Percentiles rank a stretch among this genome's conserved stretches.
Evolutionary conservation across 495 filamentous ascomycete species (phyloP).

Genomic region (Schizothecium vesticola): DNA sequence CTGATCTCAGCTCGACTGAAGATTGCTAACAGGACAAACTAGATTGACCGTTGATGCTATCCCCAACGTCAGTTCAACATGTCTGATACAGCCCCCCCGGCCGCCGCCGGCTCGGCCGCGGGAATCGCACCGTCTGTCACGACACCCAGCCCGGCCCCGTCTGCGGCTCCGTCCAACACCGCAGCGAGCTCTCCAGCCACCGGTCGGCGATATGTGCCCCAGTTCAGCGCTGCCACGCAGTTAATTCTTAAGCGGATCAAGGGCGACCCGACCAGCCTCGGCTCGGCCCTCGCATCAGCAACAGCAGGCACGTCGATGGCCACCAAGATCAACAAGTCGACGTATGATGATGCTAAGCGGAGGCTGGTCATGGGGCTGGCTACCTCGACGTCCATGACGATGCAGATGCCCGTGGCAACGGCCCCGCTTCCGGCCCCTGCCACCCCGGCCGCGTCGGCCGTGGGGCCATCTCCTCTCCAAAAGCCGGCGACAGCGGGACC

Average conservation of each 20-base stretch:
- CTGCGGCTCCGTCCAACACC: not conserved
- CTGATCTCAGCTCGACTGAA: not conserved
- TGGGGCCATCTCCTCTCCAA: not conserved
- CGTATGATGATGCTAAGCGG: conserved; percentile 45
- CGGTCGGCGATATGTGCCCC: conserved; percentile 41
- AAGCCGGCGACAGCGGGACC: not conserved
- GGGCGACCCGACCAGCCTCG: conserved; percentile 33
- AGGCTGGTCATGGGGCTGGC: conserved; percentile 47
- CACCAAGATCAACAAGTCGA: conserved; percentile 29
- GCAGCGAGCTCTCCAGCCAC: conserved; percentile 14
- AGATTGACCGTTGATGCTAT: not conserved
- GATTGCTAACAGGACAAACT: not conserved
- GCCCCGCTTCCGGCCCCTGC: not conserved
- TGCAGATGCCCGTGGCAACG: conserved; percentile 26
- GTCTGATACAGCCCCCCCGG: not conserved
- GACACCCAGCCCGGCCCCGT: not conserved
- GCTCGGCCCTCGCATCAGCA: conserved; percentile 31
- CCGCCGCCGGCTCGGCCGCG: too few relatives aligned
- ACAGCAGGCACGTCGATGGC: conserved; percentile 14
- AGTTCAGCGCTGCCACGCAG: conserved; percentile 51
- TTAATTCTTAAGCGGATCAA: conserved; percentile 53
- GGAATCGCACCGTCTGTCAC: not conserved
- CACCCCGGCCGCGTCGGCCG: not conserved
- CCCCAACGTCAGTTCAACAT: not conserved
- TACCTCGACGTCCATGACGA: conserved; percentile 44